Percentiles rank a stretch among this genome's conserved stretches.
phyloP scores from a whole-genome alignment of 352 stramenopile genomes.

The Phytophthora pisi region DNA sequence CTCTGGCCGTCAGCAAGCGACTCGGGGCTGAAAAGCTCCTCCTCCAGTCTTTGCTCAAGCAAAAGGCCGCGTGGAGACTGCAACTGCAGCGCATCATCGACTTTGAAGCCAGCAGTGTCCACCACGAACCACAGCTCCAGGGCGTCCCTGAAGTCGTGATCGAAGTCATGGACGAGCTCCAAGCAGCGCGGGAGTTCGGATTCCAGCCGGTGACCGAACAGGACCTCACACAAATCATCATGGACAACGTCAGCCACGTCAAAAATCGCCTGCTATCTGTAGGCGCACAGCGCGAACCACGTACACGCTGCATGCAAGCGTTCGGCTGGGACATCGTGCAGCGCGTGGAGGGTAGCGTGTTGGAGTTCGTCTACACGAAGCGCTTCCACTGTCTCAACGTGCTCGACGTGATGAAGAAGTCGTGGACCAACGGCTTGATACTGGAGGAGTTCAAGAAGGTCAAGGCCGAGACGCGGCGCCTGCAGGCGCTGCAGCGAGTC shows the following conservation, averaged over 20 bases:
- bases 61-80: constrained; percentile 31
- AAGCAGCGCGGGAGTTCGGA: constrained; percentile 33
- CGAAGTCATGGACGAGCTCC: constrained; percentile 19
- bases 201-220: constrained; percentile 32
- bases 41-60: constrained; percentile 32
- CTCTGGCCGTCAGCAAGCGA: constrained; percentile 22
- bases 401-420: constrained; percentile 35
- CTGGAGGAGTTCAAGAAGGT: constrained; percentile 37
- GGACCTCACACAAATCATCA: constrained; percentile 36
- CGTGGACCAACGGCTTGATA: constrained; percentile 33
- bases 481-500: constrained; percentile 39
- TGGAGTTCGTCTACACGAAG: constrained; percentile 46
- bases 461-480: constrained; percentile 32
- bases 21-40: constrained; percentile 49
- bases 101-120: constrained; percentile 15
- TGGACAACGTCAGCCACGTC: constrained; percentile 33
- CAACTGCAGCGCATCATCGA: constrained; percentile 41
- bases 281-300: not conserved
- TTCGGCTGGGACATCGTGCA: constrained; percentile 42
- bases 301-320: constrained; percentile 24
- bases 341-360: constrained; percentile 25
- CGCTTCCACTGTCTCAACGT: constrained; percentile 33
- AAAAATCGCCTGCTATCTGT: constrained; percentile 21
- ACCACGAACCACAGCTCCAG: not conserved
- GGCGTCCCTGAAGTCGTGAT: not conserved